phyloP scores from a whole-genome alignment of 306 rosid genomes.

The Castanea mollissima region DNA sequence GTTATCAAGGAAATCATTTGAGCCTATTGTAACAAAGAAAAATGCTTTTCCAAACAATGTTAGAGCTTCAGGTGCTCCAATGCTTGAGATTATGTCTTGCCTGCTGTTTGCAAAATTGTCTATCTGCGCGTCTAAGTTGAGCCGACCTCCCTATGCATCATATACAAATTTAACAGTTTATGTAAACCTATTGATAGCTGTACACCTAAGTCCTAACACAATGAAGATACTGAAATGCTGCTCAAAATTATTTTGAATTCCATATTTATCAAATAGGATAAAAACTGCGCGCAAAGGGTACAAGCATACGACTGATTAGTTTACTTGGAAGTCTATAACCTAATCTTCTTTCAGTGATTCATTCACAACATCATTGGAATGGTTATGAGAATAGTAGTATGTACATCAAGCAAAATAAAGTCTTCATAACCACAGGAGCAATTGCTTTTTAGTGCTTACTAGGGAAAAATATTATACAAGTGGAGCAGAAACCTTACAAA shows the following conservation, averaged over 20 bases:
- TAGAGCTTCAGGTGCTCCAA: constrained; percentile 43
- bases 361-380: not conserved
- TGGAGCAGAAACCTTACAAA: constrained; percentile 47
- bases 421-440: no score
- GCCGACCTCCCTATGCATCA: constrained; percentile 50
- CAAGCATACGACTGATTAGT: no score
- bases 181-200: not conserved
- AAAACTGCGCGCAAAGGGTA: no score
- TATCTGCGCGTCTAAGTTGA: constrained; percentile 61
- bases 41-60: constrained; percentile 39
- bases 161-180: not conserved
- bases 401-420: no score
- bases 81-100: constrained; percentile 48
- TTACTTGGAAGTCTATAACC: no score
- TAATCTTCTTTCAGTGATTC: no score
- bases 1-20: no score
- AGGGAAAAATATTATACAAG: not conserved
- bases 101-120: constrained; percentile 67
- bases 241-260: not conserved
- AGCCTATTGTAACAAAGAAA: constrained; percentile 4
- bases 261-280: no score
- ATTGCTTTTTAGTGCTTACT: no score
- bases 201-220: not conserved
- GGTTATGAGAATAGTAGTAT: not conserved
- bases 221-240: not conserved